These are phyloP conservation scores for Letharia columbiana DNA, from an alignment of 495 filamentous ascomycete genomes.

Conservation along the genomic window DNA sequence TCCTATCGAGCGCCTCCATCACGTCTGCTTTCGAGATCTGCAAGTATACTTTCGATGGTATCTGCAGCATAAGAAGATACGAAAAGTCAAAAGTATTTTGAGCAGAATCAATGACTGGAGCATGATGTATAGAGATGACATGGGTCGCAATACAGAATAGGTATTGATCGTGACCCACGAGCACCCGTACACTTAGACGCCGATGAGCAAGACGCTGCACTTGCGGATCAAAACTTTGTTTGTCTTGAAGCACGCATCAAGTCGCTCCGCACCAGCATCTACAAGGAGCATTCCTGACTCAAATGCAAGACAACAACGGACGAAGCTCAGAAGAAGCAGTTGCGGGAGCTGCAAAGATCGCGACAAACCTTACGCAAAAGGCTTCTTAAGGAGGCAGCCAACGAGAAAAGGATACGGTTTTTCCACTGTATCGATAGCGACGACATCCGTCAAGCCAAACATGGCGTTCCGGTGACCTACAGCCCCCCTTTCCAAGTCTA, in stretches of 20 bases:
- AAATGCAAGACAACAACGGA: neutral
- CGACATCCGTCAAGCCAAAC: neutral
- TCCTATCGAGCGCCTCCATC: neutral
- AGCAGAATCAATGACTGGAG: neutral
- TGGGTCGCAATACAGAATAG: neutral
- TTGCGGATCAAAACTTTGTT: neutral
- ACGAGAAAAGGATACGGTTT: neutral
- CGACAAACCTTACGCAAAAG: neutral
- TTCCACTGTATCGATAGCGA: neutral
- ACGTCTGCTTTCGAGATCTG: conserved; percentile 3
- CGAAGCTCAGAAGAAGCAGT: neutral
- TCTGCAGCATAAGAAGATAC: neutral
- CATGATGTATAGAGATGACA: conserved; percentile 2
- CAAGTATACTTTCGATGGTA: neutral
- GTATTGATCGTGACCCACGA: neutral
- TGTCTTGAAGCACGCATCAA: neutral
- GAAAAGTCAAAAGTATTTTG: neutral
- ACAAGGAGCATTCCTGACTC: neutral
- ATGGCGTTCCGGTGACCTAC: neutral
- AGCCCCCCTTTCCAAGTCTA: neutral
- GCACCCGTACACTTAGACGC: neutral
- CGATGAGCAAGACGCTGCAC: neutral
- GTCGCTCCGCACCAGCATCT: neutral
- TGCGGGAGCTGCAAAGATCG: neutral
- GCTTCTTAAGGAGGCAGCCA: neutral